A percentile compares a stretch with the other conserved stretches of the same genome.
phyloP scores from a whole-genome alignment of 75 land plant genomes.

The Selaginella moellendorffii region DNA sequence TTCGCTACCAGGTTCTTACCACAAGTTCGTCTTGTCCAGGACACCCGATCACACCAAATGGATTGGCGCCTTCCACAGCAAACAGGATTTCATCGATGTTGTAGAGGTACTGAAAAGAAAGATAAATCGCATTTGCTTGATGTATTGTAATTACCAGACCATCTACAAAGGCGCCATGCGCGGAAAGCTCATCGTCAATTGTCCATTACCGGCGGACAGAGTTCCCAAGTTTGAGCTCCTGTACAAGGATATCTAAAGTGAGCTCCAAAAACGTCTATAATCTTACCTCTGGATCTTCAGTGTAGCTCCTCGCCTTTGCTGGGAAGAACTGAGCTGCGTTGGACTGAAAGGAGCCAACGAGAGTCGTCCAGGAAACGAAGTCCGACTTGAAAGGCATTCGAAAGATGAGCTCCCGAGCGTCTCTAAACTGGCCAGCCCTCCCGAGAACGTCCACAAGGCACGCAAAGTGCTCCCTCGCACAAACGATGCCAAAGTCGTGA shows the following conservation, averaged over 20 bases:
- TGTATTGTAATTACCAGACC: constrained; percentile 30
- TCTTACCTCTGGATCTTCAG: too few species aligned
- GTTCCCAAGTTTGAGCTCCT: constrained; percentile 76
- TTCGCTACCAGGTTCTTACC: too few species aligned
- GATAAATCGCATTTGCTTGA: background rate
- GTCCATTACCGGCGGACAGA: constrained; percentile 75
- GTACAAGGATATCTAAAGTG: constrained; percentile 45
- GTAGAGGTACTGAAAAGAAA: constrained; percentile 42
- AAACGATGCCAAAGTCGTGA: background rate
- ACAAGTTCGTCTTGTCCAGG: constrained; percentile 23
- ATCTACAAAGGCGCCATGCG: constrained; percentile 98
- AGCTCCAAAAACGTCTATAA: too few species aligned
- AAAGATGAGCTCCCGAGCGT: background rate
- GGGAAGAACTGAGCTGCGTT: too few species aligned
- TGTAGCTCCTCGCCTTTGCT: too few species aligned
- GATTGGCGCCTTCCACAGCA: constrained; percentile 66
- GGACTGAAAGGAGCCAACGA: background rate
- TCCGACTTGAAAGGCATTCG: background rate
- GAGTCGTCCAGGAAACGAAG: background rate
- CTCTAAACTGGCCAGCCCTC: background rate
- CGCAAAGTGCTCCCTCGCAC: background rate
- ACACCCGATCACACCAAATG: constrained; percentile 91
- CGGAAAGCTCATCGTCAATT: constrained; percentile 75
- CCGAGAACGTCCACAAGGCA: background rate
- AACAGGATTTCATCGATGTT: constrained; percentile 85